Evolutionary conservation across 768 basidiomycete species (phyloP), one percentile per base, ranked within the genome.

Genomic region (Mycena metata): DNA sequence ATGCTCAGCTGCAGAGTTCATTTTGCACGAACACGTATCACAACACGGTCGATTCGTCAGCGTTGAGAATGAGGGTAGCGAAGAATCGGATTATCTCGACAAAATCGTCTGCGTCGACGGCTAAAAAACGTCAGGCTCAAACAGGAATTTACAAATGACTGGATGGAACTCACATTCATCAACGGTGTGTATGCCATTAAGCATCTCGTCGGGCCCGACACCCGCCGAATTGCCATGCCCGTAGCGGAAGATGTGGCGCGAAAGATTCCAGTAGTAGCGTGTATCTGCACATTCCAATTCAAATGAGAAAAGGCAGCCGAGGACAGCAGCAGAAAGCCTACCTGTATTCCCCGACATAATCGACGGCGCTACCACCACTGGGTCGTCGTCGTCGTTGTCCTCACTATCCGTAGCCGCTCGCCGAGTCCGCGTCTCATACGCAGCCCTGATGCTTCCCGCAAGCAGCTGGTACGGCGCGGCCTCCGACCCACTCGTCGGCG

Each of bases 21-120:
- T 30, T 30, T 30, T 30, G 6, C 30, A 30, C 30, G 6, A 30
- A 30, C 30, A 30, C 30, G 6, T 30, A 39, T 71, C 41, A 74
- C 41, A 74, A 21, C 13, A 46, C 47, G 2, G 26, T 78, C 5
- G 85, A 80, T 74, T 93, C 91, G 63, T 93, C 91, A 1, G 82
- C 84, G 69, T 93, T 94, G 46, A 94, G 79, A 21, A 93, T 87
- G 41, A 93, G 79, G 3, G 84, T 84, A 1, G 85, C 80, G 75
- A 88, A 92, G 79, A 93, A 94, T 26, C 86, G 81, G 50, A 92
- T 88, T 60, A 88, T 84, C 75, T 91, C 90, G 50, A 92, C 75
- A 66, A 91, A 87, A 6, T 79, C 77, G 65, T 87, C 84, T 1
- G 82, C 83, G 12, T 79, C 71, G 21, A 90, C 78, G 24, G 81